A percentile compares a stretch with the other conserved stretches of the same genome.
phyloP scores from a whole-genome alignment of 495 filamentous ascomycete species.

The Chaetomium fimeti region DNA sequence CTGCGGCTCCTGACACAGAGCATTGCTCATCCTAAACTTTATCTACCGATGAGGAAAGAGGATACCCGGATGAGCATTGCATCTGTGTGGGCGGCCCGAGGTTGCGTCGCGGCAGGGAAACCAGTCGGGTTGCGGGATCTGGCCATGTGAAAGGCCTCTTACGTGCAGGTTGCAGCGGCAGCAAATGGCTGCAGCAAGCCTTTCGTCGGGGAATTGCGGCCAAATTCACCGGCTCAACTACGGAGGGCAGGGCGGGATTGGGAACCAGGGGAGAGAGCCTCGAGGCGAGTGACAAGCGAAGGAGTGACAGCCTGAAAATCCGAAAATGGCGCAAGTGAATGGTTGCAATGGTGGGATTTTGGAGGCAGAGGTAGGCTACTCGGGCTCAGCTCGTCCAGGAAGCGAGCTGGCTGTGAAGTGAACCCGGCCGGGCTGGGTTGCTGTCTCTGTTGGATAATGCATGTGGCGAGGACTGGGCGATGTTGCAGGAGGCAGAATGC shows the following conservation, averaged over 20 bases:
- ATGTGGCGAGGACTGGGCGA: background rate
- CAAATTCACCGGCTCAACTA: constrained; percentile 31
- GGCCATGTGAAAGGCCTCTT: constrained; percentile 30
- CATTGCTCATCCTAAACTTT: background rate
- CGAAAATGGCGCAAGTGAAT: constrained; percentile 25
- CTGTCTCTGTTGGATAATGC: background rate
- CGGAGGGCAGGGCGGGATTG: constrained; percentile 21
- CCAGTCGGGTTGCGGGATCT: constrained; percentile 32
- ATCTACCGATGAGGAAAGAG: background rate
- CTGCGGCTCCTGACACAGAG: background rate
- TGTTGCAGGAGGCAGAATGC: background rate
- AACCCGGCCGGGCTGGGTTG: background rate
- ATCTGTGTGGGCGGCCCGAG: background rate
- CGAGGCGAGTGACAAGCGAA: constrained; percentile 10
- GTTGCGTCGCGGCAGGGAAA: constrained; percentile 12
- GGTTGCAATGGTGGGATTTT: background rate
- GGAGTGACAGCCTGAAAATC: background rate
- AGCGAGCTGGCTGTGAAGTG: too few relatives aligned
- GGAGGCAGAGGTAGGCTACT: background rate
- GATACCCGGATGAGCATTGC: background rate
- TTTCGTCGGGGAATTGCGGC: constrained; percentile 33
- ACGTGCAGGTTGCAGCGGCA: constrained; percentile 20
- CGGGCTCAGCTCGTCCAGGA: background rate
- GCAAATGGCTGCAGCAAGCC: constrained; percentile 7
- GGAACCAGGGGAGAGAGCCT: background rate